These are phyloP conservation scores for Rubia yunnanensis DNA, from an alignment of 257 asterid species.

Conservation along the genomic window DNA sequence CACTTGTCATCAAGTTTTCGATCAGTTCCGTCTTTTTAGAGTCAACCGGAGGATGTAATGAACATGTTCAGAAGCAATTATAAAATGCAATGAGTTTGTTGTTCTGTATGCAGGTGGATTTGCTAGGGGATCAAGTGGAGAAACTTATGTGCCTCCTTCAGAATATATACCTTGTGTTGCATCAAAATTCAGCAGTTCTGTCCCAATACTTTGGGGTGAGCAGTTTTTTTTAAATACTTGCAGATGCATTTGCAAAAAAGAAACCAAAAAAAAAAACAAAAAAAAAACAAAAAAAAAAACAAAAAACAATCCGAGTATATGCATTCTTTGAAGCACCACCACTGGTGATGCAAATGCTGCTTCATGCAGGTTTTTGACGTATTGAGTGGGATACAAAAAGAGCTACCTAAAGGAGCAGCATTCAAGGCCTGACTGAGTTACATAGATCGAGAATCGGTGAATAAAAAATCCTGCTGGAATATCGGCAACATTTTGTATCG, in stretches of 20 bases:
- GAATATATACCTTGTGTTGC: slow-evolving; percentile 34
- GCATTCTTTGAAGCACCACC: no score
- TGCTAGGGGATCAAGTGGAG: slow-evolving; percentile 78
- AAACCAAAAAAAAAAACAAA: no score
- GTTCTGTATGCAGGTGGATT: slow-evolving; percentile 45
- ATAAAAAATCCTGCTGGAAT: no score
- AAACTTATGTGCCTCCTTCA: slow-evolving; percentile 42
- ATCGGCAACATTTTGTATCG: no score
- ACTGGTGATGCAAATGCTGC: not conserved
- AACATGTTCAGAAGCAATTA: not conserved
- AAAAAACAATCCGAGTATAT: no score
- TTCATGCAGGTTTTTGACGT: slow-evolving; percentile 47
- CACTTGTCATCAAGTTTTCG: no score
- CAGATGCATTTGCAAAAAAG: not conserved
- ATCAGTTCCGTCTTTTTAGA: not conserved
- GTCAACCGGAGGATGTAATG: no score
- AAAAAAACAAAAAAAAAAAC: no score
- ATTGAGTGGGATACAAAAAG: slow-evolving; percentile 43
- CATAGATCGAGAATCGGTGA: no score
- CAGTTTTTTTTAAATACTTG: not conserved
- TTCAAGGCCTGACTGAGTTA: not conserved
- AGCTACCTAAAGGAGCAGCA: slow-evolving; percentile 30
- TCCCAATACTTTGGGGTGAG: slow-evolving; percentile 43
- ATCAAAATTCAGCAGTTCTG: slow-evolving; percentile 35
- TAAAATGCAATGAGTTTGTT: not conserved